phyloP scores from a whole-genome alignment of 345 rosid species.

The Arabis alpina region DNA sequence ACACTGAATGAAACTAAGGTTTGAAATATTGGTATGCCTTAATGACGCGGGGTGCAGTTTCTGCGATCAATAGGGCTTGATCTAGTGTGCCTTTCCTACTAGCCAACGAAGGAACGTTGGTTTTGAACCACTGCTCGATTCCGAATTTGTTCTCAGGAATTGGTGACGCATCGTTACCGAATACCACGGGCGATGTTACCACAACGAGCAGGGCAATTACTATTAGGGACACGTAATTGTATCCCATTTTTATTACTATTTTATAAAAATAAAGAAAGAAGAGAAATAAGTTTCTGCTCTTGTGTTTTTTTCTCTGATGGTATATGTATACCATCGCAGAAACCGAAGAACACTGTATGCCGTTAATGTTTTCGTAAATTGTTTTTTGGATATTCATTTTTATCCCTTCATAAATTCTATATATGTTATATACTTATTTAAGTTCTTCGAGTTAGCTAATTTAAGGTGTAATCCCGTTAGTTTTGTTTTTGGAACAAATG shows the following conservation, averaged over 20 bases:
- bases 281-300: background rate
- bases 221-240: constrained; percentile 31
- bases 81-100: constrained; percentile 29
- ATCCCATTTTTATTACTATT: constrained; percentile 23
- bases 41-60: constrained; percentile 32
- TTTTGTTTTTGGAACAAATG: constrained; percentile 17
- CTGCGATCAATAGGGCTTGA: constrained; percentile 30
- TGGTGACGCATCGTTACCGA: constrained; percentile 35
- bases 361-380: constrained; percentile 7
- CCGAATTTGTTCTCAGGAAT: constrained; percentile 23
- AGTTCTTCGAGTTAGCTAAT: constrained; percentile 5
- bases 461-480: constrained; percentile 10
- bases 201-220: constrained; percentile 28
- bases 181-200: constrained; percentile 36
- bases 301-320: background rate
- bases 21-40: constrained; percentile 20
- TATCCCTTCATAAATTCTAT: constrained; percentile 13
- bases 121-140: constrained; percentile 38
- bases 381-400: constrained; percentile 28
- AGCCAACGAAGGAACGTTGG: constrained; percentile 38
- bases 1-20: constrained; percentile 2
- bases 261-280: background rate
- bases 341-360: constrained; percentile 7
- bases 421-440: background rate
- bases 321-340: constrained; percentile 20